Evolutionary conservation across 305 asterid genomes (phyloP).

Genomic region (Fraxinus paxiana): DNA sequence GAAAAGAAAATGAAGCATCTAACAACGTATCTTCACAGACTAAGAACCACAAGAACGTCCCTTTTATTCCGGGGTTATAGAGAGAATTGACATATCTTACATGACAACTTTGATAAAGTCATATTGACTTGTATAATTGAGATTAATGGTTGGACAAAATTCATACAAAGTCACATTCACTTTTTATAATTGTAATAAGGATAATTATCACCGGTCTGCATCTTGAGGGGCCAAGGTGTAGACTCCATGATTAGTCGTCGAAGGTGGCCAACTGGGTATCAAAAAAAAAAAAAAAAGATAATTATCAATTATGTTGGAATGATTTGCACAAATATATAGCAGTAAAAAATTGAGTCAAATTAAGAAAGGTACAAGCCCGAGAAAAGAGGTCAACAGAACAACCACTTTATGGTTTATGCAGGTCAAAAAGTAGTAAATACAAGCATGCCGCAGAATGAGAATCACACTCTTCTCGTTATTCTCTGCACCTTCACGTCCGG

Average conservation of each 20-base stretch:
- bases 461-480: neutral
- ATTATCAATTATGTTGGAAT: neutral
- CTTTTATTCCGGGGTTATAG: neutral
- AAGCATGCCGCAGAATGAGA: neutral
- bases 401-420: neutral
- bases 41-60: neutral
- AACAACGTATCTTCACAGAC: neutral
- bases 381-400: neutral
- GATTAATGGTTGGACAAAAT: neutral
- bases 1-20: neutral
- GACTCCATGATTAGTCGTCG: too few relatives aligned
- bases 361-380: neutral
- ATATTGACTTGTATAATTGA: neutral
- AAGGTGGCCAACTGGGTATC: too few relatives aligned
- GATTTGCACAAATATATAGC: neutral
- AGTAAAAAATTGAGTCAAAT: neutral
- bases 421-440: neutral
- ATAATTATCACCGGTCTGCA: neutral
- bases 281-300: too few relatives aligned
- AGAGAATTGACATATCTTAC: neutral
- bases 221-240: too few relatives aligned
- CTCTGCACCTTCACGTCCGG: conserved; percentile 18
- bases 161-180: neutral
- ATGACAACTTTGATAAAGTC: neutral
- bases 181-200: neutral